Percentiles rank a stretch among this genome's conserved stretches.
phyloP scores from a whole-genome alignment of 352 stramenopile genomes.

The Globisporangium echinulatum region DNA sequence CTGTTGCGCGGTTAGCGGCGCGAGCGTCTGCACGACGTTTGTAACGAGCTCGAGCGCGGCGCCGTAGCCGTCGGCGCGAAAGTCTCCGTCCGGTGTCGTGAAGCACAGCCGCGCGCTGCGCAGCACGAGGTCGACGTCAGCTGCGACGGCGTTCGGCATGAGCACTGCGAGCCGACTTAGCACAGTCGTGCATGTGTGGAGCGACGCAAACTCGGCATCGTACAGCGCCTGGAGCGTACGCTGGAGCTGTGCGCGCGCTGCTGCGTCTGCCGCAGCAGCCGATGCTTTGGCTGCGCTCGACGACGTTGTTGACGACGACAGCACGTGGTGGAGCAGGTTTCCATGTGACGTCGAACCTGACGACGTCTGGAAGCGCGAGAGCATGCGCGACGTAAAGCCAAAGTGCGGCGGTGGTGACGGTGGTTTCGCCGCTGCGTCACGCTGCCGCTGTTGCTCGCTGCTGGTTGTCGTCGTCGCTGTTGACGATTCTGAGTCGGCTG shows the following conservation, averaged over 20 bases:
- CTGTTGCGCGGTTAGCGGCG: conserved; percentile 6
- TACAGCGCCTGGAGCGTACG: conserved; percentile 45
- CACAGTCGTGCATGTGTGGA: conserved; percentile 48
- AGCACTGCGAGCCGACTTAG: conserved; percentile 53
- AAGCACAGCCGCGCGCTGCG: conserved; percentile 37
- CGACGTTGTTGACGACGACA: conserved; percentile 26
- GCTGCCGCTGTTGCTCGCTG: neutral
- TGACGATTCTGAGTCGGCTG: neutral
- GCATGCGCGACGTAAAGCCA: conserved; percentile 64
- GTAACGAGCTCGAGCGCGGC: conserved; percentile 63
- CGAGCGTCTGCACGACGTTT: conserved; percentile 30
- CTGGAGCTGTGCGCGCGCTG: conserved; percentile 28
- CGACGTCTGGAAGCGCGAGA: conserved; percentile 56
- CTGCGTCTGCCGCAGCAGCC: conserved; percentile 2
- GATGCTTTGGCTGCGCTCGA: neutral
- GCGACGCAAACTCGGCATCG: conserved; percentile 48
- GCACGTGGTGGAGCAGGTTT: conserved; percentile 50
- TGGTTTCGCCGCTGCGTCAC: conserved; percentile 1
- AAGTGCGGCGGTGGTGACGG: conserved; percentile 21
- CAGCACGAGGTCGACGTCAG: conserved; percentile 28
- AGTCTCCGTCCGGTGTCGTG: conserved; percentile 55
- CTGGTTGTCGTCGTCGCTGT: neutral
- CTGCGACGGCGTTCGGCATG: conserved; percentile 31
- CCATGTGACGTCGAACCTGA: conserved; percentile 30
- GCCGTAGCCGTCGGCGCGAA: conserved; percentile 54